These are phyloP conservation scores for Phylloporus rhodoxanthus DNA, from an alignment of 768 basidiomycete genomes.

Conservation along the genomic window DNA sequence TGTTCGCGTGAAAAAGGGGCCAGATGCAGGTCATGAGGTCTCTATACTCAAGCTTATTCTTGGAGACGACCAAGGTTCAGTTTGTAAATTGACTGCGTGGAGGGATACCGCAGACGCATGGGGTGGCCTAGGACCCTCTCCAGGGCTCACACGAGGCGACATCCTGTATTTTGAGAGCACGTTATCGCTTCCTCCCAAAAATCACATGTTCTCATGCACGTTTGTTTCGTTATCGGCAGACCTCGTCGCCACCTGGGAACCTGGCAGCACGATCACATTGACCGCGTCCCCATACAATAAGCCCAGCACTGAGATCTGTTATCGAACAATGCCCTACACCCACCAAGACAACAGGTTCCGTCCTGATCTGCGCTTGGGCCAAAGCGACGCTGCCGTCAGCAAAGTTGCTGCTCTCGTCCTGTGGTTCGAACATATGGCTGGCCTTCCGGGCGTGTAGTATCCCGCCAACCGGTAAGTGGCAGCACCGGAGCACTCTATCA, in stretches of 20 bases:
- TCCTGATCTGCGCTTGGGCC: constrained; percentile 67
- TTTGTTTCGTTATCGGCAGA: constrained; percentile 34
- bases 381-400: constrained; percentile 62
- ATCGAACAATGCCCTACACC: constrained; percentile 66
- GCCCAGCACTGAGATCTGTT: constrained; percentile 64
- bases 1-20: constrained; percentile 61
- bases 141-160: constrained; percentile 61
- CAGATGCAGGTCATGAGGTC: constrained; percentile 64
- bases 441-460: constrained; percentile 33
- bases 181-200: constrained; percentile 22
- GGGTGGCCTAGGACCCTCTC: constrained; percentile 44
- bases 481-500: constrained; percentile 6
- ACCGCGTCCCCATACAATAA: constrained; percentile 66
- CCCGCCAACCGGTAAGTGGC: constrained; percentile 11
- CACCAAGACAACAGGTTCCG: constrained; percentile 54
- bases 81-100: constrained; percentile 76
- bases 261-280: constrained; percentile 41
- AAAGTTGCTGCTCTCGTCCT: constrained; percentile 58
- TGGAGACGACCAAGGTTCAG: constrained; percentile 62
- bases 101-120: constrained; percentile 67
- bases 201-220: constrained; percentile 17
- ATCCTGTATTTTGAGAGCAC: constrained; percentile 64
- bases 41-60: constrained; percentile 64
- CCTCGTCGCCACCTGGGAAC: constrained; percentile 45
- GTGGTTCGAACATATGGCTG: constrained; percentile 76